These are phyloP conservation scores for Candida pseudoviswanathii DNA, from an alignment of 1,139 yeast species.

Conservation along the genomic window DNA sequence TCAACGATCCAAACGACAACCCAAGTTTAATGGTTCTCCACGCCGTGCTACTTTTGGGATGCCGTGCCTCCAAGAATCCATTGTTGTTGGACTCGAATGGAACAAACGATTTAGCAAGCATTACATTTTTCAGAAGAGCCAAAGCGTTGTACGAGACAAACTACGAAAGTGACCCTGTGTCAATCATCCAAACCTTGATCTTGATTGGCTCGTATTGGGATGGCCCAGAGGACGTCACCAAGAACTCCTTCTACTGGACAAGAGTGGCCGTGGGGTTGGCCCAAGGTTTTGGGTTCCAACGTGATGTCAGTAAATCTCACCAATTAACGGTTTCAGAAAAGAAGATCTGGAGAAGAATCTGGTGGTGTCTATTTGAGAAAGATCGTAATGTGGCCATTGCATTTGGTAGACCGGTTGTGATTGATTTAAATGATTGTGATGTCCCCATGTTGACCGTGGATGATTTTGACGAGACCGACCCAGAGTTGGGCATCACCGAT, in stretches of 20 bases:
- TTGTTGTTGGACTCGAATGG: slow-evolving; percentile 58
- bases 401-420: slow-evolving; percentile 71
- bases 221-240: slow-evolving; percentile 76
- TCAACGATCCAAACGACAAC: slow-evolving; percentile 59
- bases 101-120: slow-evolving; percentile 57
- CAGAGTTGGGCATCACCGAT: slow-evolving; percentile 30
- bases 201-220: slow-evolving; percentile 76
- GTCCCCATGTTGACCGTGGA: slow-evolving; percentile 70
- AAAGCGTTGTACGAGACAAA: slow-evolving; percentile 75
- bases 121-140: slow-evolving; percentile 75
- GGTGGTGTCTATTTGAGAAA: slow-evolving; percentile 81
- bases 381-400: slow-evolving; percentile 76
- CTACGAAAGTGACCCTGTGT: slow-evolving; percentile 70
- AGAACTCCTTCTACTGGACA: slow-evolving; percentile 78
- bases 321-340: slow-evolving; percentile 43
- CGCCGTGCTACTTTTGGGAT: slow-evolving; percentile 70
- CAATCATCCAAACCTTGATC: slow-evolving; percentile 64
- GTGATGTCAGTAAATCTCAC: slow-evolving; percentile 46
- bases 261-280: slow-evolving; percentile 73
- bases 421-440: slow-evolving; percentile 75
- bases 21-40: slow-evolving; percentile 72
- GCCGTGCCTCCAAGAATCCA: slow-evolving; percentile 62
- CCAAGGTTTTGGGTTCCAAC: slow-evolving; percentile 78
- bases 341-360: slow-evolving; percentile 66
- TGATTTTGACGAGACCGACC: slow-evolving; percentile 65